Conservation (phyloP, 768 basidiomycete genomes). For the Grammothele lineata region DNA sequence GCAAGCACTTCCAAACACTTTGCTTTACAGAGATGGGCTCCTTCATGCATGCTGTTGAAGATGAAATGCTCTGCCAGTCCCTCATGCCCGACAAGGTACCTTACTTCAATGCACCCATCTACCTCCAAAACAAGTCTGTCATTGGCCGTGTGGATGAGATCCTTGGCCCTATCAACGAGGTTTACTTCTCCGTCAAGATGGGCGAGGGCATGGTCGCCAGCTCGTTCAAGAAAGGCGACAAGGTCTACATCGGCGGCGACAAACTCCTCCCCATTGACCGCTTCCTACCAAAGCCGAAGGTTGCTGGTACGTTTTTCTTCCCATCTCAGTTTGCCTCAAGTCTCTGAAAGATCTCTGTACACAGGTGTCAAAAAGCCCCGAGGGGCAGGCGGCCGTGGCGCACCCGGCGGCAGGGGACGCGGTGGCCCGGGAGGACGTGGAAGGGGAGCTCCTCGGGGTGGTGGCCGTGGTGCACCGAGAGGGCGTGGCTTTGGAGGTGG, state of each 20-base stretch:
- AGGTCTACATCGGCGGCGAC: conserved; percentile 96
- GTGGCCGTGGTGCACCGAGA: conserved; percentile 30
- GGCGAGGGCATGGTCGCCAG: conserved; percentile 90
- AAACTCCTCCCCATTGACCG: conserved; percentile 94
- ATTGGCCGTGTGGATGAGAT: conserved; percentile 99
- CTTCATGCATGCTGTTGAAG: conserved; percentile 94
- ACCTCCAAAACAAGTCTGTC: conserved; percentile 91
- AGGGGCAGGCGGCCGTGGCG: conserved; percentile 27
- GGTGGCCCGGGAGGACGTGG: conserved; percentile 22
- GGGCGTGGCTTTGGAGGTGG: conserved; percentile 35
- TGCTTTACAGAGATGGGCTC: conserved; percentile 90
- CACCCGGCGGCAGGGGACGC: conserved; percentile 15
- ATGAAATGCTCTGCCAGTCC: conserved; percentile 95
- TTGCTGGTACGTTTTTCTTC: conserved; percentile 42
- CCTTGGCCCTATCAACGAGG: conserved; percentile 98
- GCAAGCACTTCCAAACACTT: background rate
- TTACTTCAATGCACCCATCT: conserved; percentile 98
- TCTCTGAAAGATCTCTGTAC: too few relatives aligned
- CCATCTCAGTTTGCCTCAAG: conserved; percentile 4
- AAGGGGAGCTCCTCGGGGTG: conserved; percentile 17
- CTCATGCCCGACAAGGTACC: conserved; percentile 87
- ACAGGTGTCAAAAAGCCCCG: conserved; percentile 35
- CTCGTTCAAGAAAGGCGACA: conserved; percentile 97
- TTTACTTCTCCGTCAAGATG: conserved; percentile 98
- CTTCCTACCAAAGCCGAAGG: conserved; percentile 95